Evolutionary conservation across 345 rosid species (phyloP).

Genomic region (Reutealis trisperma): DNA sequence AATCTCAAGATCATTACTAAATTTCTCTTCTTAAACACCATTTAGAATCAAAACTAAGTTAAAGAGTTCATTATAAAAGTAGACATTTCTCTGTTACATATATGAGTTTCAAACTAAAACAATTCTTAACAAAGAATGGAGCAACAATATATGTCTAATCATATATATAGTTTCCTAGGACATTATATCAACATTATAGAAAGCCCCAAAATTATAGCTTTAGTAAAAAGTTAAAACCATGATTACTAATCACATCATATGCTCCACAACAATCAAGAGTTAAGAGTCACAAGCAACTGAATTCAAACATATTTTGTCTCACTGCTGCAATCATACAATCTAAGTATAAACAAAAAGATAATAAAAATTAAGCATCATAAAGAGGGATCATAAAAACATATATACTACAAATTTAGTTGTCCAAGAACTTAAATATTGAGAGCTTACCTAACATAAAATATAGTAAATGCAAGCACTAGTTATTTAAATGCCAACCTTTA

Average conservation of each 20-base stretch:
- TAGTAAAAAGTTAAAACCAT: not conserved
- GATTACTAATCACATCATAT: not conserved
- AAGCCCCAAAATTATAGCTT: not conserved
- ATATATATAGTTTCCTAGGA: not conserved
- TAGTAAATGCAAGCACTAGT: conserved; percentile 11
- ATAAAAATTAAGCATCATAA: conserved; percentile 14
- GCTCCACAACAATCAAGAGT: too few relatives aligned
- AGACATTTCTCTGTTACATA: not conserved
- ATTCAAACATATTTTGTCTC: not conserved
- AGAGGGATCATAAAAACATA: conserved; percentile 16
- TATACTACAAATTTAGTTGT: conserved; percentile 27
- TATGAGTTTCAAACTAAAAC: not conserved
- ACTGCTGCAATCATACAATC: not conserved
- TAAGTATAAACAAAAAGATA: not conserved
- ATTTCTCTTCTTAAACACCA: not conserved
- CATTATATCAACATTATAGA: not conserved
- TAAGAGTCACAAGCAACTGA: not conserved
- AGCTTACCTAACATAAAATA: conserved; percentile 17
- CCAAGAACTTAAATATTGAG: conserved; percentile 9
- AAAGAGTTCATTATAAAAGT: not conserved
- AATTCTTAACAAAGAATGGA: too few relatives aligned
- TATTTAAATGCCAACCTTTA: not conserved
- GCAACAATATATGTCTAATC: too few relatives aligned
- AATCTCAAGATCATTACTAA: not conserved
- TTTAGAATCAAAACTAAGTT: not conserved